Evolutionary conservation across 2,329 filamentous ascomycete genomes (phyloP).

Genomic region (Stachybotrys chartarum): DNA sequence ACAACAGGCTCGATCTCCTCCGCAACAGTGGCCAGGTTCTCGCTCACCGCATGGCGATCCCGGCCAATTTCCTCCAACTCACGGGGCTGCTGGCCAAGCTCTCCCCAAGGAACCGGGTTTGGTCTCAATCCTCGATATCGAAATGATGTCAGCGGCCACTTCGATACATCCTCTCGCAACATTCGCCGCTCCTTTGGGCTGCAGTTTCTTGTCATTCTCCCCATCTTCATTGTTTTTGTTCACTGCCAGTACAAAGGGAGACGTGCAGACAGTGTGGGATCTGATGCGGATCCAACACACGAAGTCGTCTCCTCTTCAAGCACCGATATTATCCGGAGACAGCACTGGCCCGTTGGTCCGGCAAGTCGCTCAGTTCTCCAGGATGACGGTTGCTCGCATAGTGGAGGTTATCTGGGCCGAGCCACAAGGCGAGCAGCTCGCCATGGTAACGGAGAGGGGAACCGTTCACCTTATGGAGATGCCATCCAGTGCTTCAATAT

Average conservation of each 20-base stretch:
- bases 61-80: constrained; percentile 65
- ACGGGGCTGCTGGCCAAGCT: constrained; percentile 53
- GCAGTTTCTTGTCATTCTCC: constrained; percentile 74
- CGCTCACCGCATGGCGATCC: constrained; percentile 39
- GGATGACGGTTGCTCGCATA: constrained; percentile 86
- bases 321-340: constrained; percentile 33
- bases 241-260: constrained; percentile 76
- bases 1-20: constrained; percentile 35
- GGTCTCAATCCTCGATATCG: constrained; percentile 67
- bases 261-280: constrained; percentile 77
- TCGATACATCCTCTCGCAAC: constrained; percentile 60
- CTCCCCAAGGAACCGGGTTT: constrained; percentile 61
- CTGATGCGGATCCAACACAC: constrained; percentile 59
- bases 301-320: constrained; percentile 53
- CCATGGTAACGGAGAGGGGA: constrained; percentile 89
- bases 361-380: constrained; percentile 80
- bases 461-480: constrained; percentile 91
- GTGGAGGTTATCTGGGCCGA: constrained; percentile 85
- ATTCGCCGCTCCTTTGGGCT: constrained; percentile 65
- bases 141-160: constrained; percentile 45
- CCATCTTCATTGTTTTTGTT: constrained; percentile 68
- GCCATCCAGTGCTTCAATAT: constrained; percentile 73
- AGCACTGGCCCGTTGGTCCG: constrained; percentile 57
- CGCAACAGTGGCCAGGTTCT: constrained; percentile 40
- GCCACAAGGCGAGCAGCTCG: constrained; percentile 73